Base-by-base conservation (phyloP, 305 asterid genomes). In the Andrographis paniculata region DNA sequence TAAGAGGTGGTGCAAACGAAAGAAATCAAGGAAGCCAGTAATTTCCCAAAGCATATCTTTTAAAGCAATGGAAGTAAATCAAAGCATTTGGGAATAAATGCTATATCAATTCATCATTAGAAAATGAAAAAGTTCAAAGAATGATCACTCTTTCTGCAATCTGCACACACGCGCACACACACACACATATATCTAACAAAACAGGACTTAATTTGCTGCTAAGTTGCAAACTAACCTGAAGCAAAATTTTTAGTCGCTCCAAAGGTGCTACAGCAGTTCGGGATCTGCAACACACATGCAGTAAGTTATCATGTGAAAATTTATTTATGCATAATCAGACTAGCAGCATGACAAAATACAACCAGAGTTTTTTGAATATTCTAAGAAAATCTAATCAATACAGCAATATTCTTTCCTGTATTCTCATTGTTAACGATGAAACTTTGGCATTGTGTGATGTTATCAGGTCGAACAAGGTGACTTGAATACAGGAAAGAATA, bases 221-320 rank as follows among this genome's bases (percentile, higher is more conserved):
- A 20, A 23, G 30, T 42, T 13, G 1, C 11, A 55, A 51, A 30
- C 67, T 59, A 61, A 87, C 96, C 93, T 87, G 96, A 56, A 78
- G 85, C 66, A 87, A 63, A 61, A 87, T 83, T 64, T 87, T 87
- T 36, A 87, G 74, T 45, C 93, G 80, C 62, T 87, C 96, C 80
- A 87, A 55, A 30, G 96, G 96, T 52, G 96, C 95, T 28, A 87
- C 95, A 40, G 96, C 87, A 36, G 93, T 83, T 27, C 96, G 79
- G 3, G 95, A 87, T 72, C 96, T 87, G 87, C 45, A 75, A 60
- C 50, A 45, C 48, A 30, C 50, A 64, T 7, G 39, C 60, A 56
- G 33, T 39, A 48, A 50, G 24, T 63, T 37, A 55, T 16, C 52
- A 16, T 27, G 33, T 10, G n/a, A 27, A 33, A 18, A 41, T 17